These are phyloP conservation scores for Furcasterigmium furcatum DNA, from an alignment of 2,329 filamentous ascomycete genomes.

Conservation along the genomic window DNA sequence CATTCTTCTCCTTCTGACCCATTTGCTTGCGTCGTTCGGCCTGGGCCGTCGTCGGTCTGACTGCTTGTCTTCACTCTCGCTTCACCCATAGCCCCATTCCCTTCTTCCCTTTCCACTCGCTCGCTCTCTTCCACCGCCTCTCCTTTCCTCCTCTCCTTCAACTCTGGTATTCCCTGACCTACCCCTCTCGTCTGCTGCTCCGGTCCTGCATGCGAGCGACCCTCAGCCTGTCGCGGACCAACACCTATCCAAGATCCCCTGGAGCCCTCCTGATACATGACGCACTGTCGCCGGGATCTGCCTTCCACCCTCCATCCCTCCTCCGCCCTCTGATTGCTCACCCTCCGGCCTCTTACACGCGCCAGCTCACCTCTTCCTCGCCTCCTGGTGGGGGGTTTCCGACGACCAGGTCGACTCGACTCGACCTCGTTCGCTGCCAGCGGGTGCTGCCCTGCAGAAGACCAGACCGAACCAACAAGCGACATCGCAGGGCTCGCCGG, in stretches of 20 bases:
- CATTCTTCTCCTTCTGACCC: no score
- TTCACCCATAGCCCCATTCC: no score
- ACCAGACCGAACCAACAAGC: no score
- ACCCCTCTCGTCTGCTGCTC: neutral
- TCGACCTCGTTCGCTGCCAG: no score
- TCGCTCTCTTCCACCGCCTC: constrained; percentile 6
- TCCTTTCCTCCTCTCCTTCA: neutral
- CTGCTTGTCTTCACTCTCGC: no score
- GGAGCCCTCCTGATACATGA: constrained; percentile 14
- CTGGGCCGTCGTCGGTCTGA: no score
- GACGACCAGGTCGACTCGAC: neutral
- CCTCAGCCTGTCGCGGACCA: no score
- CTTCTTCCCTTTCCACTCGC: neutral
- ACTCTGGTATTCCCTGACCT: neutral
- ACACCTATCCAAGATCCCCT: neutral
- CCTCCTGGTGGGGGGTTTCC: constrained; percentile 4
- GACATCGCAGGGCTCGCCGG: no score
- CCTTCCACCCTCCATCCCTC: constrained; percentile 11
- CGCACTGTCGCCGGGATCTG: constrained; percentile 12
- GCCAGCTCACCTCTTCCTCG: constrained; percentile 4
- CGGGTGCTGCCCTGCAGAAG: no score
- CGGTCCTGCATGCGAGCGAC: no score
- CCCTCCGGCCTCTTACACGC: neutral
- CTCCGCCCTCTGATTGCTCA: constrained; percentile 14
- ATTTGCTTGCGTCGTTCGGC: no score